Base-by-base conservation (phyloP, 2,329 filamentous ascomycete species). In the Xylaria digitata region DNA sequence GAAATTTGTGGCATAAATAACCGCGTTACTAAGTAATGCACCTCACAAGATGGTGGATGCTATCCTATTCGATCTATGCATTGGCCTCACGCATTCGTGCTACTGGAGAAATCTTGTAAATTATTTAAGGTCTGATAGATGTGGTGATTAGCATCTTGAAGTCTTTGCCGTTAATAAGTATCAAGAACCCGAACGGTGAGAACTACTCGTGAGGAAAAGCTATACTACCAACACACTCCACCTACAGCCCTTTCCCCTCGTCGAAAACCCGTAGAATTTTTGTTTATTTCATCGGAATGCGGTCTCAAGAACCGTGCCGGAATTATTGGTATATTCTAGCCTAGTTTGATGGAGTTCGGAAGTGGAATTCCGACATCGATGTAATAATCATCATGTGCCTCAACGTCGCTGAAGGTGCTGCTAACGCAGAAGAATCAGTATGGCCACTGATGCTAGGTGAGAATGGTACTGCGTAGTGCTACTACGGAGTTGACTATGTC, bases 171-270 rank as follows among this genome's bases (percentile, higher is more conserved):
- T 43, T 5, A 13, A 43, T n/a, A 7, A 8, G 17, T n/a, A 43
- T 8, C 3, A 32, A 46, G 34, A 46, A 48, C 30, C 34, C 21
- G 17, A 43, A 34, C 11, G 15, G 15, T 17, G 50, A 15, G 34
- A 48, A 23, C 56, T 65, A 48, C 9, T 42, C 43, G 23, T 37
- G 4, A 45, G 50, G 13, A 19, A 37, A 43, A 21, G 42, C 13
- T 30, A 46, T 46, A 43, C 15, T 56, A 50, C 26, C 49, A 53
- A 52, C n/a, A 19, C 26, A 52, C 13, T 8, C 54, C 17, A 6
- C 17, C 26, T 34, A 6, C 21, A 19, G 23, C 23, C 21, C 6
- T 6, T 43, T 9, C 6, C 13, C 40, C 32, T 15, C 49, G 17
- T n/a, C 48, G n/a, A 42, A 5, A 2, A 17, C 19, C 7, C n/a